Evolutionary conservation across 2,329 filamentous ascomycete species (phyloP).

Genomic region (Ceratocystis destructans): DNA sequence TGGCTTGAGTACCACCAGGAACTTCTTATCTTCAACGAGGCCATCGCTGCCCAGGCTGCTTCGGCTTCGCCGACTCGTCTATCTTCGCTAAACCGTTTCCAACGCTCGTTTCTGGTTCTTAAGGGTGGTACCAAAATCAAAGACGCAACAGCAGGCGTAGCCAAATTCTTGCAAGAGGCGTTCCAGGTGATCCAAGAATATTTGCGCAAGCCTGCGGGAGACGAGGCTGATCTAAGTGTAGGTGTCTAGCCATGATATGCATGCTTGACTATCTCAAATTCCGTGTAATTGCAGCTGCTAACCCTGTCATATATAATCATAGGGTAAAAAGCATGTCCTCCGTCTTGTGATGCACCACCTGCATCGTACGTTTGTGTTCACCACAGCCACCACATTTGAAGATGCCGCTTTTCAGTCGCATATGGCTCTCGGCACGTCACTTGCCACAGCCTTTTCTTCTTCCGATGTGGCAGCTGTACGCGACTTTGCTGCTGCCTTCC

Average conservation of each 20-base stretch:
- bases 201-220: slow-evolving; percentile 24
- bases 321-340: slow-evolving; percentile 23
- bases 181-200: slow-evolving; percentile 33
- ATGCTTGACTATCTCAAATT: background rate
- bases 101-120: slow-evolving; percentile 43
- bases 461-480: slow-evolving; percentile 7
- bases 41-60: slow-evolving; percentile 31
- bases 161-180: slow-evolving; percentile 33
- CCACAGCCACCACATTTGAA: slow-evolving; percentile 37
- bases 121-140: slow-evolving; percentile 43
- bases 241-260: slow-evolving; percentile 2
- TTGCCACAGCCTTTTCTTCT: slow-evolving; percentile 6
- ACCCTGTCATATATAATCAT: background rate
- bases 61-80: slow-evolving; percentile 36
- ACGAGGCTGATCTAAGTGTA: slow-evolving; percentile 14
- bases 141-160: slow-evolving; percentile 45
- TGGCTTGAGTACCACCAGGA: slow-evolving; percentile 39
- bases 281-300: background rate
- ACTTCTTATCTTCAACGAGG: slow-evolving; percentile 31
- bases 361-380: slow-evolving; percentile 38
- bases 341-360: slow-evolving; percentile 38
- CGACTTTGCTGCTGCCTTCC: slow-evolving; percentile 30
- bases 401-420: slow-evolving; percentile 53
- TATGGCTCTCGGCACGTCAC: slow-evolving; percentile 33
- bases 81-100: slow-evolving; percentile 44